Conservation (phyloP, 345 rosid genomes). For the Populus nigra region DNA sequence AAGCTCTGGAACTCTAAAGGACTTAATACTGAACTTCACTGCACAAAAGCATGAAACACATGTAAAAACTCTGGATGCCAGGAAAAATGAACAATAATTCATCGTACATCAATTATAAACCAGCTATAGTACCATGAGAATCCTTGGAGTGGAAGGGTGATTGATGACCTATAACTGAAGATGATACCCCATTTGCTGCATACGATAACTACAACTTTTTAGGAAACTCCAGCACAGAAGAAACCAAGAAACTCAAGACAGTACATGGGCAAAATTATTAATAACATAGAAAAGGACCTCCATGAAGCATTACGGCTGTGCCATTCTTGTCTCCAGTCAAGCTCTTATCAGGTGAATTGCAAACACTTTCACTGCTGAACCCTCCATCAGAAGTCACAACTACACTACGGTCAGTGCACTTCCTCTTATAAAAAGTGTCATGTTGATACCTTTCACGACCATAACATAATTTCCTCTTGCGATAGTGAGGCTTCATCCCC, state of each 20-base stretch:
- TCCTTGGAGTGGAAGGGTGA: conserved; percentile 47
- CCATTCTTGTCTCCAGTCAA: conserved; percentile 32
- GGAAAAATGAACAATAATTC: conserved; percentile 4
- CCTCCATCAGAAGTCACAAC: conserved; percentile 65
- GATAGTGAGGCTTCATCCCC: conserved; percentile 46
- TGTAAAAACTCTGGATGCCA: conserved; percentile 27
- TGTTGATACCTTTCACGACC: conserved; percentile 43
- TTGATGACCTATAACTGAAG: conserved; percentile 44
- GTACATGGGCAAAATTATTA: not conserved
- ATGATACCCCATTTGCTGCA: conserved; percentile 46
- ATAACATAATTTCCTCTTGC: conserved; percentile 54
- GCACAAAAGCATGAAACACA: conserved; percentile 33
- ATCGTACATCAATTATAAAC: conserved; percentile 16
- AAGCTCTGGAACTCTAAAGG: conserved; percentile 87
- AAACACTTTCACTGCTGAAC: conserved; percentile 79
- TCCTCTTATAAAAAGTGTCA: conserved; percentile 58
- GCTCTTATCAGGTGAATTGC: conserved; percentile 62
- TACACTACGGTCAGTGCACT: conserved; percentile 48
- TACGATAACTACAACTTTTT: conserved; percentile 19
- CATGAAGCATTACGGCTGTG: conserved; percentile 26
- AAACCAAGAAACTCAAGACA: conserved; percentile 11
- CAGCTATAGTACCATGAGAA: conserved; percentile 59
- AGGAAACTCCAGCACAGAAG: conserved; percentile 8
- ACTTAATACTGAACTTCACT: conserved; percentile 91
- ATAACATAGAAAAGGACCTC: conserved; percentile 39